Evolutionary conservation across 2,329 filamentous ascomycete genomes (phyloP), one percentile per base, ranked within the genome.

Genomic region (Zymoseptoria brevis): DNA sequence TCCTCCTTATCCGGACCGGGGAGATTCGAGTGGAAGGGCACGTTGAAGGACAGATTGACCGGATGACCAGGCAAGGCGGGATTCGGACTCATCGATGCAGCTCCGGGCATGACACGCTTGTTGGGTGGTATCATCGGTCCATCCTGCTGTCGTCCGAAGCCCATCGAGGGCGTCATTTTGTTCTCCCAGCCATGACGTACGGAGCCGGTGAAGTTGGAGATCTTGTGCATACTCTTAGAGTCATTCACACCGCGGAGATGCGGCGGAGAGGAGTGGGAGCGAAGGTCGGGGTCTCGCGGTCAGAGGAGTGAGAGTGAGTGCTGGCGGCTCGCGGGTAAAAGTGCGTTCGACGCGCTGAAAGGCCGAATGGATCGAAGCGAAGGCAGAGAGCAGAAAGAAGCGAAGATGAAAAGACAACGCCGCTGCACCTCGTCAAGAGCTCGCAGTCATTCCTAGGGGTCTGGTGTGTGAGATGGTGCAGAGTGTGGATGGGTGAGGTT

Each of bases 11-110:
- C 91, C 64, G 94, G 94, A 35, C 94, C 94, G 63, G 89, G 84
- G 62, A 99, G 85, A 70, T 93, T 93, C 64, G 90, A 96, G 67
- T 91, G 87, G 77, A 97, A 96, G 62, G 94, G 94, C 54, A 99
- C 88, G 73, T 96, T 97, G 85, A 99, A 97, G 65, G 90, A 93
- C 74, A 96, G 87, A 75, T 95, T 90, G 75, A 97, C 89, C 66
- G 85, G 86, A 56, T 87, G 81, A 73, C 93, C 88, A 71, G 87
- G 82, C 63, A 87, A 80, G 60, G 87, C 84, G 66, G 88, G 86
- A 68, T 86, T 75, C 35, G 69, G 71, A 57, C 66, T 67, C 67
- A 83, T 73, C 21, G 71, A 64, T 16, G 35, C 35, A 45, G 71
- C 67, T 56, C 71, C 77, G 19, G 78, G 78, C 57, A 81, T 70